Base-by-base conservation (phyloP, 352 stramenopile species). In the Globisporangium echinulatum region DNA sequence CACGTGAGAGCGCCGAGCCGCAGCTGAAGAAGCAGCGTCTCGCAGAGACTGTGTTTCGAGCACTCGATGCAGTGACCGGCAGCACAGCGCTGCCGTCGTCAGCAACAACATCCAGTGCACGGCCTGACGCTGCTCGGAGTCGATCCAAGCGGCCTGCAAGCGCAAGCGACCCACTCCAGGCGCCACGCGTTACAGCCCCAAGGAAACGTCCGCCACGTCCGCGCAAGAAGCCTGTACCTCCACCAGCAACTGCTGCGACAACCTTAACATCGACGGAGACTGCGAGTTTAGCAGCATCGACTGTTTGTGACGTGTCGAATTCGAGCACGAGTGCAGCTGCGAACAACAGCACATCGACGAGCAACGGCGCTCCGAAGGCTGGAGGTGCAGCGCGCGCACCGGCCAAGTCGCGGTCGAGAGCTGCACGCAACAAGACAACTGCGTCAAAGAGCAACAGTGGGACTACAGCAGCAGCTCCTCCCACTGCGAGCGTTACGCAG, bases 11-110 rank as follows among this genome's bases (percentile, higher is more conserved):
- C 25, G 50, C 49, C 38, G 61, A 77, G 56, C 70, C 66, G 10
- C 74, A 70, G 54, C 43, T 61, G 9, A 84, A 84, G 59, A 75
- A 67, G 44, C 61, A 72, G 36, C 74, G 72, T 52, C 66, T 77
- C 43, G 63, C 64, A 17, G 60, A 81, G 57, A 64, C 56, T 4
- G 55, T 70, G 9, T 64, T 71, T 7, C 75, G 69, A 15, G 52
- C 50, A 10, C 47, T 59, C 5, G 62, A 64, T 36, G 7, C 56
- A n/a, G 48, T 17, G 14, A 19, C 37, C 7, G 52, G 19, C 7
- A 44, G 42, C 4, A 36, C 49, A 33, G 44, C 53, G 38, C 44
- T 64, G 19, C 52, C 47, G 37, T 49, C 61, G 49, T 40, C 56
- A 36, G 49, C 44, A 39, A 49, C 54, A n/a, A 33, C 25, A 33